Conservation (phyloP, 129 eudicot species). For the Pseudognaphalium luteoalbum region DNA sequence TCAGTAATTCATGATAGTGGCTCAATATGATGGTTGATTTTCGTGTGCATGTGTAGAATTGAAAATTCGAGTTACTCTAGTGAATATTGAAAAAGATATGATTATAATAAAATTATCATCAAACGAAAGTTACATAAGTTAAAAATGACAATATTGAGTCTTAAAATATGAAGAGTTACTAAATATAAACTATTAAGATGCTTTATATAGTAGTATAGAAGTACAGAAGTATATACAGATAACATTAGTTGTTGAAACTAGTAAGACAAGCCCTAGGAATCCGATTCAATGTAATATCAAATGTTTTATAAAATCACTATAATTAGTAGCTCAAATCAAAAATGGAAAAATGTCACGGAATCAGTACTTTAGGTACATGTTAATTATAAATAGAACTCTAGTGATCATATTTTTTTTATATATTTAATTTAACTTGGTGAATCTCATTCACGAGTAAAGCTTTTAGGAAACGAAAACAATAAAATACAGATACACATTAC, state of each 20-base stretch:
- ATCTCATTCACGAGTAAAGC: slow-evolving; percentile 3
- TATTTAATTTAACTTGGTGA: neutral
- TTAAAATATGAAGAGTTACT: too few species aligned
- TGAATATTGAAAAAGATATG: too few species aligned
- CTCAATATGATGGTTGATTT: too few species aligned
- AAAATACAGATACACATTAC: neutral
- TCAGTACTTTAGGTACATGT: slow-evolving; percentile 26
- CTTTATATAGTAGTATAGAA: too few species aligned
- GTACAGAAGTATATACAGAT: too few species aligned
- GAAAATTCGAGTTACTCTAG: too few species aligned
- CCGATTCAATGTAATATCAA: slow-evolving; percentile 27
- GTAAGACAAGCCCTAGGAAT: slow-evolving; percentile 21
- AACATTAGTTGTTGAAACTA: slow-evolving; percentile 12
- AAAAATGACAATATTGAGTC: too few species aligned
- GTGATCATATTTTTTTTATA: neutral
- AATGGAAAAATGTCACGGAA: slow-evolving; percentile 24
- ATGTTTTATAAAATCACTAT: neutral
- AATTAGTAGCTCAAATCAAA: neutral
- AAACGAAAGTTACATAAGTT: too few species aligned
- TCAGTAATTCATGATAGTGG: too few species aligned
- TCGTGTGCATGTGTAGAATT: too few species aligned
- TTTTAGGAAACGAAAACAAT: slow-evolving; percentile 8
- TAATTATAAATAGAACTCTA: slow-evolving; percentile 17
- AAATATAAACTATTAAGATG: too few species aligned
- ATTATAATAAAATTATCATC: too few species aligned